Base-by-base conservation (phyloP, 495 filamentous ascomycete genomes). In the Penicillium robsamsonii region DNA sequence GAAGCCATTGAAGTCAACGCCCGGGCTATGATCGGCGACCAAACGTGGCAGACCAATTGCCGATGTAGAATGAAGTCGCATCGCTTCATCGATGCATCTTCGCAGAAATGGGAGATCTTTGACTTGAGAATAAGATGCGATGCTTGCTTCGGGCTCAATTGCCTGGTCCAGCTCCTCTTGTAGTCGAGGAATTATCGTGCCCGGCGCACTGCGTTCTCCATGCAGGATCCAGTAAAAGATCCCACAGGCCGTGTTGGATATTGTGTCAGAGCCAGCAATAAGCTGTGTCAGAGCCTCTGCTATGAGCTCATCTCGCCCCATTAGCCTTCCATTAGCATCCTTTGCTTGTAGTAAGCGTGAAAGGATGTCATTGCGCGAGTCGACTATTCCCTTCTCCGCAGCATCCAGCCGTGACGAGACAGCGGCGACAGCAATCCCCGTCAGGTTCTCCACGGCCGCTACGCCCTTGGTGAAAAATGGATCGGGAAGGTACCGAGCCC, bases 241-340 rank as follows among this genome's bases (percentile, higher is more conserved):
- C 0, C 88, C 88, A 67, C 89, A 92, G 13, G 83, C 83, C 0
- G 89, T 88, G 68, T 92, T 93, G 53, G 81, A 85, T 0, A 88
- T 91, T 0, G 89, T 93, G 67, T 92, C 89, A 31, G 81, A 86
- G 15, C 89, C 89, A 4, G 89, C 89, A 57, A 93, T 92, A 17
- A 93, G 77, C 65, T 91, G 88, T 0, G 89, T 92, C 4, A 92
- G 72, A 0, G 89, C 89, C 66, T 93, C 89, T 15, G 88, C 88
- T 4, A 86, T 89, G 38, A 92, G 78, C 60, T 93, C 89, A 56
- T 82, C 74, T 5, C 85, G 78, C 0, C 85, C 81, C 15, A 93
- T 77, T 4, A 81, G 83, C 18, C 84, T 65, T 31, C 88, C 89
- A 43, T 84, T 86, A 11, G 87, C 87, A 68, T 93, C 89, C 37